phyloP scores from a whole-genome alignment of 441 rosid species.

The Gossypium schwendimanii region DNA sequence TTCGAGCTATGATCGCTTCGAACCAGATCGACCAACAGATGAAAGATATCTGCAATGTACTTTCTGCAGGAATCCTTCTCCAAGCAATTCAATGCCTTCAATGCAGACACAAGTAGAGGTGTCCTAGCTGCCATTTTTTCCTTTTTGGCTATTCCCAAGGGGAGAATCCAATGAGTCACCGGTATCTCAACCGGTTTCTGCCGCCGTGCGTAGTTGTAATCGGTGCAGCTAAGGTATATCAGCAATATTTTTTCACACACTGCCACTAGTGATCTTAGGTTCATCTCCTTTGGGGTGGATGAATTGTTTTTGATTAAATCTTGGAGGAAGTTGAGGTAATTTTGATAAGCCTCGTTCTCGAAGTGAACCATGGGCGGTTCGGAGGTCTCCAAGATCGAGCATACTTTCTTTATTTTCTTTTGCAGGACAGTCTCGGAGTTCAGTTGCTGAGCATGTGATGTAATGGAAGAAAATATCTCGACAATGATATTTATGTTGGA shows the following conservation, averaged over 20 bases:
- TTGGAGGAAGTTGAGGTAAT: conserved; percentile 61
- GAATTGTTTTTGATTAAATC: conserved; percentile 41
- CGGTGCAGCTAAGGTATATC: conserved; percentile 60
- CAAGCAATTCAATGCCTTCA: conserved; percentile 47
- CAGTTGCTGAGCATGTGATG: conserved; percentile 70
- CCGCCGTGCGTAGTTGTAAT: conserved; percentile 12
- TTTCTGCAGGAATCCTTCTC: conserved; percentile 50
- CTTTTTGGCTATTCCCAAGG: conserved; percentile 59
- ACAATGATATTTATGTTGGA: conserved; percentile 39
- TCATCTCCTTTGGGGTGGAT: conserved; percentile 38
- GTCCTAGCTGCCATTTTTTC: conserved; percentile 83
- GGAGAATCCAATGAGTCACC: conserved; percentile 58
- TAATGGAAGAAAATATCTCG: conserved; percentile 48
- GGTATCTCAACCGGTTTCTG: conserved; percentile 25
- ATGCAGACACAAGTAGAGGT: conserved; percentile 53
- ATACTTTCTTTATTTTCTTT: conserved; percentile 72
- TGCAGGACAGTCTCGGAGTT: conserved; percentile 44
- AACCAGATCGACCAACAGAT: conserved; percentile 75
- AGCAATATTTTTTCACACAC: conserved; percentile 55
- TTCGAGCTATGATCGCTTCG: conserved; percentile 77
- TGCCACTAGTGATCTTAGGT: conserved; percentile 44
- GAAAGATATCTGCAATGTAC: conserved; percentile 51
- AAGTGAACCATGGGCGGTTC: conserved; percentile 86
- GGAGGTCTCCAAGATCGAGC: conserved; percentile 62
- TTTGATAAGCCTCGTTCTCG: conserved; percentile 79